A percentile compares a stretch with the other conserved stretches of the same genome.
Conservation (phyloP, 1,139 yeast genomes). For the Magnusiomyces suaveolens region DNA sequence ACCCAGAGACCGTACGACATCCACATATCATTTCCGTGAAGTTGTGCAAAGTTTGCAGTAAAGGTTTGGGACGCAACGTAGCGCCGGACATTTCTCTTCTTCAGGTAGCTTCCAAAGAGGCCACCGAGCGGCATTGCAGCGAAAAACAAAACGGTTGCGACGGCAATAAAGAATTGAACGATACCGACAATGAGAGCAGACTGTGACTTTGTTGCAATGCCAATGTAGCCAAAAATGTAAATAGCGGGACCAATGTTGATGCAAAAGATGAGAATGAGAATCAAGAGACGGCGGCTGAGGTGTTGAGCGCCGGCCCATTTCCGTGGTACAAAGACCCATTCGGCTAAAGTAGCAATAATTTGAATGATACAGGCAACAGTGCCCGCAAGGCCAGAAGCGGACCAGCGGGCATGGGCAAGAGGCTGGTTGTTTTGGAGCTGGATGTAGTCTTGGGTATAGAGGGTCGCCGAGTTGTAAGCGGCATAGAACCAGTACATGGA, state of each 20-base stretch:
- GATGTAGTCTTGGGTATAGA: slow-evolving; percentile 55
- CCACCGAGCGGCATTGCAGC: slow-evolving; percentile 97
- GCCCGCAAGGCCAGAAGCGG: slow-evolving; percentile 67
- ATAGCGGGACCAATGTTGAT: slow-evolving; percentile 49
- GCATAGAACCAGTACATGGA: slow-evolving; percentile 78
- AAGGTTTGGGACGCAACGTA: slow-evolving; percentile 32
- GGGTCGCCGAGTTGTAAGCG: slow-evolving; percentile 63
- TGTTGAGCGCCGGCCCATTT: slow-evolving; percentile 48
- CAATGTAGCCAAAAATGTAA: slow-evolving; percentile 46
- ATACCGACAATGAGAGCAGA: slow-evolving; percentile 77
- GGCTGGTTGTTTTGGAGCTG: slow-evolving; percentile 57
- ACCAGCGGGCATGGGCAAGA: slow-evolving; percentile 48
- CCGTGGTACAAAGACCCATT: slow-evolving; percentile 57
- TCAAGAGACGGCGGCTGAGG: slow-evolving; percentile 43
- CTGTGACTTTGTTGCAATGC: slow-evolving; percentile 51
- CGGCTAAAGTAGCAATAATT: slow-evolving; percentile 52
- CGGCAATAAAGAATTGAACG: slow-evolving; percentile 82
- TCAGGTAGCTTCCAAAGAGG: slow-evolving; percentile 46
- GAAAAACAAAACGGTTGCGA: slow-evolving; percentile 75
- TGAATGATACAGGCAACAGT: slow-evolving; percentile 56
- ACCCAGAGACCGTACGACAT: slow-evolving; percentile 61
- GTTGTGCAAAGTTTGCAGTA: slow-evolving; percentile 46
- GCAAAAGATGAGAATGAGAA: slow-evolving; percentile 42
- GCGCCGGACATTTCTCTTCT: slow-evolving; percentile 23
- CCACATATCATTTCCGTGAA: slow-evolving; percentile 42